Conservation (phyloP, 257 asterid species). For the Solanum bukasovii region DNA sequence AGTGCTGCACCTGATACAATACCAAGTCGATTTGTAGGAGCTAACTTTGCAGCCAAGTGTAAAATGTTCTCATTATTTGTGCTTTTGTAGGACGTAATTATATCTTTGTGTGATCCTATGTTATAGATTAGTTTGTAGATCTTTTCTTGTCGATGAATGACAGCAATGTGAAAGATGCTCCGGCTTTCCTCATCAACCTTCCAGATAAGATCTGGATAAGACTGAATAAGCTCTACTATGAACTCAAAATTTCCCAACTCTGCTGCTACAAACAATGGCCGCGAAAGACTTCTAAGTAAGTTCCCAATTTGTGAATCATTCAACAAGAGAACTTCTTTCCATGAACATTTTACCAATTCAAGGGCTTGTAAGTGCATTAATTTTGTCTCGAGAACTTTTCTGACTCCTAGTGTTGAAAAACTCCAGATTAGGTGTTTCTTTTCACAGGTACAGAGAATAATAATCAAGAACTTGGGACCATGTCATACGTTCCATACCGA, state of each 20-base stretch:
- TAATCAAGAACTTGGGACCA: neutral
- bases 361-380: slow-evolving; percentile 11
- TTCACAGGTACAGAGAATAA: neutral
- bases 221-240: slow-evolving; percentile 14
- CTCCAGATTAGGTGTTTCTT: neutral
- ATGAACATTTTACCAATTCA: slow-evolving; percentile 7
- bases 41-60: slow-evolving; percentile 25
- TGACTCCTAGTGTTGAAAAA: neutral
- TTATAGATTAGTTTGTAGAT: slow-evolving; percentile 20
- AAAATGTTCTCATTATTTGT: slow-evolving; percentile 11
- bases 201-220: slow-evolving; percentile 28
- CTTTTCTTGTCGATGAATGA: slow-evolving; percentile 20
- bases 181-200: slow-evolving; percentile 24
- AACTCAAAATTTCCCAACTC: slow-evolving; percentile 22
- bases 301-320: slow-evolving; percentile 14
- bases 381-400: slow-evolving; percentile 12
- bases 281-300: slow-evolving; percentile 13
- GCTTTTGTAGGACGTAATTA: slow-evolving; percentile 19
- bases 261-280: slow-evolving; percentile 24
- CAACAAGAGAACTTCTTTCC: slow-evolving; percentile 14
- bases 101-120: slow-evolving; percentile 28
- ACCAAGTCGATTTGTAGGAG: slow-evolving; percentile 16
- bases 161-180: slow-evolving; percentile 27
- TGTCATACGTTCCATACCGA: neutral
- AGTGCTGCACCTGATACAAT: slow-evolving; percentile 33